Conservation (phyloP, 495 filamentous ascomycete species). For the Pyrenopolyporus hunteri region DNA sequence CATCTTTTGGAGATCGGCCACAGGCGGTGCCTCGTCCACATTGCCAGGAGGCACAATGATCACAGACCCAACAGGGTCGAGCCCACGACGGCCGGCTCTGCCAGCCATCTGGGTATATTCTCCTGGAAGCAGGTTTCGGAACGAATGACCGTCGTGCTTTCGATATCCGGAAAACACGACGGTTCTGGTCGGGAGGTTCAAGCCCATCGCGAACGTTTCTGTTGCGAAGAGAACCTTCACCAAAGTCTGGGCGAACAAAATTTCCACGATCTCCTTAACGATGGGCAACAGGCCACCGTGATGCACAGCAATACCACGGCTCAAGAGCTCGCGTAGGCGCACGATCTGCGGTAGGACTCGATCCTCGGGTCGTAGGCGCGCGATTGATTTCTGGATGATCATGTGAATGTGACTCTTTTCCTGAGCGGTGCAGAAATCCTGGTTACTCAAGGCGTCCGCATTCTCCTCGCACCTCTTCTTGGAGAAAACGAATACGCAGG, state of each 20-base stretch:
- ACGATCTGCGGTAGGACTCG: conserved; percentile 87
- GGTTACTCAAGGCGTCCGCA: conserved; percentile 90
- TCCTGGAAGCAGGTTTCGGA: conserved; percentile 89
- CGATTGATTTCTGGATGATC: conserved; percentile 95
- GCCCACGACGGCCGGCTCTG: conserved; percentile 87
- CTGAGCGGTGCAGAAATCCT: conserved; percentile 87
- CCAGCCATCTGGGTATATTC: conserved; percentile 99
- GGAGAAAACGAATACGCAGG: conserved; percentile 97
- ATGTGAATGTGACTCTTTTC: conserved; percentile 98
- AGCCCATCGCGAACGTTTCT: conserved; percentile 97
- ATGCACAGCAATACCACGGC: conserved; percentile 91
- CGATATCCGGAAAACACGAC: conserved; percentile 97
- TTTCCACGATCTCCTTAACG: conserved; percentile 97
- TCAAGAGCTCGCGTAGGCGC: conserved; percentile 81
- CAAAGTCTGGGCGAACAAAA: conserved; percentile 89
- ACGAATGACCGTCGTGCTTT: conserved; percentile 90
- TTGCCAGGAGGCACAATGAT: conserved; percentile 84
- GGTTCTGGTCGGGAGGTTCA: conserved; percentile 93
- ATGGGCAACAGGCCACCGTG: conserved; percentile 95
- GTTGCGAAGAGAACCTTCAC: conserved; percentile 98
- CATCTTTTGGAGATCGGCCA: conserved; percentile 81
- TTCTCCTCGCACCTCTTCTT: conserved; percentile 98
- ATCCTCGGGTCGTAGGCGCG: conserved; percentile 90
- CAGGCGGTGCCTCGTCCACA: conserved; percentile 87
- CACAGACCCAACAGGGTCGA: conserved; percentile 90